A percentile compares a stretch with the other conserved stretches of the same genome.
phyloP scores from a whole-genome alignment of 1,284 basidiomycete species.

The Grifola frondosa region DNA sequence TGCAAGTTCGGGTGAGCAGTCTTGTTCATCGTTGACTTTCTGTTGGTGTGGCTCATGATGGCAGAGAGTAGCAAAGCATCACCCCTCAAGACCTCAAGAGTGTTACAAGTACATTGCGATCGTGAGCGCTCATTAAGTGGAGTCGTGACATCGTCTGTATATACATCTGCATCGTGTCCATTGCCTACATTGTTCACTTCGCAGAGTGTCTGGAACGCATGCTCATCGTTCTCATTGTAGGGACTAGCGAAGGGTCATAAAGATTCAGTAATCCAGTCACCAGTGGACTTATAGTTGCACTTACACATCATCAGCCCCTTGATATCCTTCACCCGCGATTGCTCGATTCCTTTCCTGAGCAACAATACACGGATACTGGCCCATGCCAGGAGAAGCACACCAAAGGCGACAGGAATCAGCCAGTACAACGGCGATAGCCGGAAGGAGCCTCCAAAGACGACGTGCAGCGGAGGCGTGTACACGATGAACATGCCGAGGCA shows the following conservation, averaged over 20 bases:
- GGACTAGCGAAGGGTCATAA: slow-evolving; percentile 44
- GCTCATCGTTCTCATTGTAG: slow-evolving; percentile 67
- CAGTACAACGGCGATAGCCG: slow-evolving; percentile 63
- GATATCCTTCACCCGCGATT: slow-evolving; percentile 60
- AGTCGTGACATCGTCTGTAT: too few species aligned
- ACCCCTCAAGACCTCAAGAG: too few species aligned
- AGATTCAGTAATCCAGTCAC: not conserved
- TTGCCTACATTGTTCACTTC: too few species aligned
- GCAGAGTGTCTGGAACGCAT: slow-evolving; percentile 50
- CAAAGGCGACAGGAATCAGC: slow-evolving; percentile 65
- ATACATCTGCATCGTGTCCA: too few species aligned
- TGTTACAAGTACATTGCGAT: too few species aligned
- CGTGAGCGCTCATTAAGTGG: too few species aligned
- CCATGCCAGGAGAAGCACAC: slow-evolving; percentile 59
- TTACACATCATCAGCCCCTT: slow-evolving; percentile 68
- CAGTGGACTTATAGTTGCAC: slow-evolving; percentile 26
- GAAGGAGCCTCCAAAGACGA: slow-evolving; percentile 63
- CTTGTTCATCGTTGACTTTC: too few species aligned
- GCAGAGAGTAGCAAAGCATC: too few species aligned
- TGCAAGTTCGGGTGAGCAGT: too few species aligned
- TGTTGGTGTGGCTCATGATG: too few species aligned
- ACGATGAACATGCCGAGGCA: slow-evolving; percentile 66
- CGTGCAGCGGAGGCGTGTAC: slow-evolving; percentile 66
- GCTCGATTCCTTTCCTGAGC: slow-evolving; percentile 53
- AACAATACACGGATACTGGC: slow-evolving; percentile 57